Evolutionary conservation across 2,329 filamentous ascomycete genomes (phyloP).

Genomic region (Penicillium vulpinum): DNA sequence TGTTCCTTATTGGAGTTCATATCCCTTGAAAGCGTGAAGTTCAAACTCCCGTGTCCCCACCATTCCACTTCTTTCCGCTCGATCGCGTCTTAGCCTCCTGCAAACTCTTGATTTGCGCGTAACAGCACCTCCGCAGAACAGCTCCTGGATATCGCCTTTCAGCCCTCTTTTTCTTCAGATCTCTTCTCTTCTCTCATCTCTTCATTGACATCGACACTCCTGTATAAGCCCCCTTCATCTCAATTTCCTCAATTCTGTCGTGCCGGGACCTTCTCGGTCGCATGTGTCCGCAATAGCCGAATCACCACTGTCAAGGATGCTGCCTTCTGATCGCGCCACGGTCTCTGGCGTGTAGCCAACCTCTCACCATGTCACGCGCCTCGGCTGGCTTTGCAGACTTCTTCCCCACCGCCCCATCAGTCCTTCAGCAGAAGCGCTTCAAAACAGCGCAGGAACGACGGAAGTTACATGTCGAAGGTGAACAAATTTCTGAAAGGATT

Average conservation of each 20-base stretch:
- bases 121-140: background rate
- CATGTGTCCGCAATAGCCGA: conserved; percentile 23
- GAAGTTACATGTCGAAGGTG: conserved; percentile 46
- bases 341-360: conserved; percentile 45
- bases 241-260: background rate
- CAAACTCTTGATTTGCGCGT: conserved; percentile 20
- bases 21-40: conserved; percentile 14
- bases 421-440: conserved; percentile 52
- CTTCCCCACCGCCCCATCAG: conserved; percentile 75
- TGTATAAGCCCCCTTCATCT: conserved; percentile 1
- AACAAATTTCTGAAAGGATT: conserved; percentile 14
- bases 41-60: conserved; percentile 10
- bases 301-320: conserved; percentile 39
- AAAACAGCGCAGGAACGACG: conserved; percentile 57
- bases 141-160: background rate
- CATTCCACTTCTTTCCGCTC: conserved; percentile 15
- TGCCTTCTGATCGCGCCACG: conserved; percentile 37
- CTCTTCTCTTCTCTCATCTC: background rate
- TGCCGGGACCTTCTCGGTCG: conserved; percentile 16
- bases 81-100: conserved; percentile 15
- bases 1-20: conserved; percentile 1
- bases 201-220: background rate
- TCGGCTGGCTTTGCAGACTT: conserved; percentile 81
- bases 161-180: background rate
- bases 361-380: conserved; percentile 73